Evolutionary conservation across 2,329 filamentous ascomycete genomes (phyloP), one percentile per base, ranked within the genome.

Genomic region (Falciphora oryzae): DNA sequence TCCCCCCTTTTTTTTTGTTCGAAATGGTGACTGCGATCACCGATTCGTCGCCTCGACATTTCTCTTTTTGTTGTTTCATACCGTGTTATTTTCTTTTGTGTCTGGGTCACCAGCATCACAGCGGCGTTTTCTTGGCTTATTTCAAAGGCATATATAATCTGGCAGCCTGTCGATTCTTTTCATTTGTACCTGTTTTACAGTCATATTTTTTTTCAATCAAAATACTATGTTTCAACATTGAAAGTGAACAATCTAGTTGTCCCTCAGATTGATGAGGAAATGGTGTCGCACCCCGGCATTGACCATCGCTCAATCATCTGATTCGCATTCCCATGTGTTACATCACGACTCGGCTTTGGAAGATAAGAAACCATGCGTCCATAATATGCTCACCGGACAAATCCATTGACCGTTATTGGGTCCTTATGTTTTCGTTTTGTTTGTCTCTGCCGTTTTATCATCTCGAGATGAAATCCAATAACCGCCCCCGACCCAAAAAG

Each of bases 361-460:
- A 32, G 13, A n/a, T 7, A 59, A 59, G 28, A 59, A 32, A 32
- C 7, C 14, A 38, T 35, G 32, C 35, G 16, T 5, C 44, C 8
- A 6, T 53, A 6, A 1, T 53, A 5, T 53, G 44, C 44, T 53
- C 18, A 22, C 44, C 7, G 22, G 22, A n/a, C 6, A 10, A 53
- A 11, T 3, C 44, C 14, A 5, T 32, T 32, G 32, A 11, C 32
- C 32, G 32, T 11, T 32, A 11, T 53, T 53, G 2, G 8, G 22
- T 8, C 11, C 3, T n/a, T n/a, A 61, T 14, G 11, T 61, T 61
- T 61, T 61, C 3, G 28, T 32, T 63, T 38, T 57, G 31, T 63
- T 57, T 38, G 6, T 11, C 44, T 29, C 13, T 18, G 5, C 18
- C 10, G 8, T 11, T 35, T 10, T 11, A 11, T 35, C 13, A 22